Evolutionary conservation across 352 stramenopile species (phyloP).

Genomic region (Phytophthora foliorum): DNA sequence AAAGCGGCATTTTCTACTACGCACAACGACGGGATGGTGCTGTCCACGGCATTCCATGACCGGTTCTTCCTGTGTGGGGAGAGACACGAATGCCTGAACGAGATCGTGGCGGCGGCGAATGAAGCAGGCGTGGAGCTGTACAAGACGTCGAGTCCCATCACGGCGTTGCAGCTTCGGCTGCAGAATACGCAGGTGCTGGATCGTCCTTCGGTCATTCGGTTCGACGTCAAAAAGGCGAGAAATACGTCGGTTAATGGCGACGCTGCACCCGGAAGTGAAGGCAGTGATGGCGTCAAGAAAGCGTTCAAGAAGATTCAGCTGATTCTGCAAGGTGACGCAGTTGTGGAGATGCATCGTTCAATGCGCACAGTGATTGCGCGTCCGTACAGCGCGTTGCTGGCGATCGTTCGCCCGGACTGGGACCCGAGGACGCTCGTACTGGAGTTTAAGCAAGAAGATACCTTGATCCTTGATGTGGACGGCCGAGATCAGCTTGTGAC

Average conservation of each 20-base stretch:
- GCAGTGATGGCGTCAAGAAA: constrained; percentile 44
- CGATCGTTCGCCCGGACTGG: constrained; percentile 65
- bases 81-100: constrained; percentile 65
- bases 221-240: constrained; percentile 66
- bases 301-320: constrained; percentile 66
- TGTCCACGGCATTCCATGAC: constrained; percentile 71
- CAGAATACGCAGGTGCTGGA: constrained; percentile 67
- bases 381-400: constrained; percentile 62
- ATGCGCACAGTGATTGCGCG: constrained; percentile 64
- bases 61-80: constrained; percentile 73
- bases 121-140: constrained; percentile 54
- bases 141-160: constrained; percentile 51
- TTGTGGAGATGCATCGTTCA: constrained; percentile 76
- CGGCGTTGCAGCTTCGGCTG: constrained; percentile 64
- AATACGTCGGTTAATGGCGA: constrained; percentile 29
- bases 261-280: constrained; percentile 20
- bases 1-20: constrained; percentile 49
- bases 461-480: constrained; percentile 62
- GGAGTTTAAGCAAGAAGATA: constrained; percentile 73
- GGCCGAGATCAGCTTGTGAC: constrained; percentile 73
- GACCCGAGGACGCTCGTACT: constrained; percentile 66
- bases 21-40: constrained; percentile 65
- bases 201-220: constrained; percentile 66
- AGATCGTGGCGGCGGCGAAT: constrained; percentile 59
- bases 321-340: constrained; percentile 62